Evolutionary conservation across 2,329 filamentous ascomycete genomes (phyloP), one percentile per base, ranked within the genome.

Genomic region (Cryphonectria parasitica): DNA sequence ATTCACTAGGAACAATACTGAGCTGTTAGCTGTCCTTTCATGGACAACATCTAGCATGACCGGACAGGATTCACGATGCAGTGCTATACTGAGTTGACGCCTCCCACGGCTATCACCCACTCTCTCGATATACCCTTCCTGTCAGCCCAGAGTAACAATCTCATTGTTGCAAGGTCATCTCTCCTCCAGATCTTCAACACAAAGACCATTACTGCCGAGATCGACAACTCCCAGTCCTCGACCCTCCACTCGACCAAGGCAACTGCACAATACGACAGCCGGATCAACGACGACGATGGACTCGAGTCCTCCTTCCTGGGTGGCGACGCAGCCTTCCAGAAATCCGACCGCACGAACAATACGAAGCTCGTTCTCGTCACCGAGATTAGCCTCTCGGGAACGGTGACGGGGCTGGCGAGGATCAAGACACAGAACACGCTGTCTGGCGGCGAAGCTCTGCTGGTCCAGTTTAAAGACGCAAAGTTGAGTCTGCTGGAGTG

Each of bases 21-120:
- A 61, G 25, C 60, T 66, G 64, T 56, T 67, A 65, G 64, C 49
- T 54, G 49, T 69, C 41, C 25, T 58, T 31, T 54, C 64, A 64
- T 70, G 56, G 56, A 64, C 19, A 56, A 70, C 63, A 66, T 74
- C 65, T 74, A 77, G 76, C 71, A 77, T 78, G 76, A 74, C 19
- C 69, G 62, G 54, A 60, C 60, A 75, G 77, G 74, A 76, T 76
- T 66, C 54, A 73, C 65, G 28, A 98, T 98, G 95, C 95, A 98
- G 89, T 97, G 94, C 86, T 98, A 98, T 84, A 95, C 94, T 78
- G 96, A 99, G 87, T 87, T 99, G 80, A 90, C 94, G 80, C 92
- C 95, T 84, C 95, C 96, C 68, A 97, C 95, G 80, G 95, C 95
- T 80, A 94, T 98, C 82, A 95, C 94, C 77, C 92, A 97, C 83